These are phyloP conservation scores for Pseudozyma hubeiensis DNA, from an alignment of 1,284 basidiomycete species.

Conservation along the genomic window DNA sequence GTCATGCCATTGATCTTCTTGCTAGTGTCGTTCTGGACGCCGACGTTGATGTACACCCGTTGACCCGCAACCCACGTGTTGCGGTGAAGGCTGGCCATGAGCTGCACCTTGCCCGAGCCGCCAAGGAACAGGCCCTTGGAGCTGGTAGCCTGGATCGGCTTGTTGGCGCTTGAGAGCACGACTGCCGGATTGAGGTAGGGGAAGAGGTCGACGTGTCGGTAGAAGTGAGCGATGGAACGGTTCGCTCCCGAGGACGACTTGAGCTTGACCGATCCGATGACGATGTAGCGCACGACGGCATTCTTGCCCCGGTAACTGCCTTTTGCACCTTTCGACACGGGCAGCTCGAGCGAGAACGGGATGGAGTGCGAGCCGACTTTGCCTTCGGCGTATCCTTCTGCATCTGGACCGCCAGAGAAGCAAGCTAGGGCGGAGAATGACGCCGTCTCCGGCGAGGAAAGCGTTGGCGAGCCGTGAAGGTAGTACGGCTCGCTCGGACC, in stretches of 20 bases:
- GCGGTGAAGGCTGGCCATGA: constrained; percentile 81
- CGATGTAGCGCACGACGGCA: constrained; percentile 82
- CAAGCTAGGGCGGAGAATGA: constrained; percentile 72
- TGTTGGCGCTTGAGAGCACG: constrained; percentile 76
- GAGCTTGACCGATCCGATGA: constrained; percentile 84
- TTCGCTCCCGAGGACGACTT: constrained; percentile 73
- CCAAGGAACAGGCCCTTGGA: constrained; percentile 76
- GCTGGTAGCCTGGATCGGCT: constrained; percentile 76
- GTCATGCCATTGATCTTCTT: constrained; percentile 74
- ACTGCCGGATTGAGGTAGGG: constrained; percentile 79
- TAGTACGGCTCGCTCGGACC: constrained; percentile 64
- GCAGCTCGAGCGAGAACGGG: constrained; percentile 83
- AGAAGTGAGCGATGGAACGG: constrained; percentile 89
- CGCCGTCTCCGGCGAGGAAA: constrained; percentile 70
- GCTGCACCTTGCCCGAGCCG: constrained; percentile 76
- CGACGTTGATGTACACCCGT: constrained; percentile 79
- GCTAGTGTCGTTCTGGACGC: constrained; percentile 77
- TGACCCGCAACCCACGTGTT: constrained; percentile 88
- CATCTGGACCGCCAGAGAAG: constrained; percentile 72
- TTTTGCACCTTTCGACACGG: constrained; percentile 78
- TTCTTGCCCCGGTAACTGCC: constrained; percentile 76
- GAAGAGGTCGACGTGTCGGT: constrained; percentile 84
- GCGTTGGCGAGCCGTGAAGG: constrained; percentile 58
- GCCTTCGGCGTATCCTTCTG: constrained; percentile 77
- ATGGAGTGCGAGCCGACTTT: constrained; percentile 76